These are phyloP conservation scores for Pseudogymnoascus sp. DNA, from an alignment of 2,329 filamentous ascomycete species.

Conservation along the genomic window DNA sequence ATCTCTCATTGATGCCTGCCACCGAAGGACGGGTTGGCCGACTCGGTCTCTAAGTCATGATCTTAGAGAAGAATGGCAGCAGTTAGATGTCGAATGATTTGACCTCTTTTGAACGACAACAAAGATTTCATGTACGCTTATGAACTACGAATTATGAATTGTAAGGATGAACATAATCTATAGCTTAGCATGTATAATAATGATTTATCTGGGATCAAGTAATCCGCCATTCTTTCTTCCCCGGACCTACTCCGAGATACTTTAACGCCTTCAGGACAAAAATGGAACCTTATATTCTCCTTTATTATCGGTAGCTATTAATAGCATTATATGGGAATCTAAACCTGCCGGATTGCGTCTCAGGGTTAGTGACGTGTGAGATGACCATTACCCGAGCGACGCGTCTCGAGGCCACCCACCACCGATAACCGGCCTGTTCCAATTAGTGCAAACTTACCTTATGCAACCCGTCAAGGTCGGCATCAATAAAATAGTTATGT, in stretches of 20 bases:
- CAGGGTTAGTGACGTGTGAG: background rate
- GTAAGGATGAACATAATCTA: background rate
- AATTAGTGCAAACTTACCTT: background rate
- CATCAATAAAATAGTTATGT: background rate
- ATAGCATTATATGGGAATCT: background rate
- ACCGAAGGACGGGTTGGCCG: slow-evolving; percentile 35
- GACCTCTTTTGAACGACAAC: background rate
- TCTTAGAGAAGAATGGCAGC: slow-evolving; percentile 26
- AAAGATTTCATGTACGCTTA: background rate
- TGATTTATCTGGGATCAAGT: background rate
- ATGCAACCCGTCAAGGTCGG: background rate
- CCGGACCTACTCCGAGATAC: background rate
- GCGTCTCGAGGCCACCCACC: background rate
- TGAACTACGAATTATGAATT: background rate
- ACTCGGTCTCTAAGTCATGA: slow-evolving; percentile 27
- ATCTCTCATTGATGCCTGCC: slow-evolving; percentile 32
- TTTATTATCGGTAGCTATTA: background rate
- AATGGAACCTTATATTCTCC: background rate
- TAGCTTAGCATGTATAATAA: background rate
- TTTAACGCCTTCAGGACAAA: background rate
- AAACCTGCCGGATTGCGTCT: background rate
- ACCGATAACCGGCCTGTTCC: background rate
- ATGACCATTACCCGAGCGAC: background rate
- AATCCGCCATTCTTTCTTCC: background rate
- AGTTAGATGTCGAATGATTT: slow-evolving; percentile 7